These are phyloP conservation scores for Coleophoma eucalyptorum DNA, from an alignment of 2,329 filamentous ascomycete genomes.

Conservation along the genomic window DNA sequence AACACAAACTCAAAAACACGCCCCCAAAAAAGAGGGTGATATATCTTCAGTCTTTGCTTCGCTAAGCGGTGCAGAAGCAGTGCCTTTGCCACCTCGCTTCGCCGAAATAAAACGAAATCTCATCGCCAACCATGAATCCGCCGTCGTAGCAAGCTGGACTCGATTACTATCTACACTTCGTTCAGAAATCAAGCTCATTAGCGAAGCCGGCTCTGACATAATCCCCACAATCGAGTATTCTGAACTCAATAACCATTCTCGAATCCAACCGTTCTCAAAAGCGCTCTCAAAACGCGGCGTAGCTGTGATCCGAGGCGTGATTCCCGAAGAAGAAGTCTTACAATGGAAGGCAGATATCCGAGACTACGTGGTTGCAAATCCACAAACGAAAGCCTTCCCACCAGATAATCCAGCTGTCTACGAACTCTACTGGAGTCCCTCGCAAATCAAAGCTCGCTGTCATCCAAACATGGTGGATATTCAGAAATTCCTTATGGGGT, in stretches of 20 bases:
- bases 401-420: conserved; percentile 64
- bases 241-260: conserved; percentile 28
- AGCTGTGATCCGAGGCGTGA: conserved; percentile 59
- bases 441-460: conserved; percentile 64
- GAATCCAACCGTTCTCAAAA: conserved; percentile 7
- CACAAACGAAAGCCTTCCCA: conserved; percentile 62
- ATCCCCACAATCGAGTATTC: conserved; percentile 50
- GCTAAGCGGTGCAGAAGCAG: conserved; percentile 41
- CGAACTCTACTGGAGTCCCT: conserved; percentile 71
- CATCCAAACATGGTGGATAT: conserved; percentile 60
- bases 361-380: conserved; percentile 63
- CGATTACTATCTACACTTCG: conserved; percentile 40
- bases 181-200: conserved; percentile 44
- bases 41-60: conserved; percentile 62
- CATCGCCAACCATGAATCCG: conserved; percentile 43
- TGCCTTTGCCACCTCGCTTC: conserved; percentile 51
- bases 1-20: conserved; percentile 2
- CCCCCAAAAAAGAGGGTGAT: conserved; percentile 45
- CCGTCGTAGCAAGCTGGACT: conserved; percentile 44
- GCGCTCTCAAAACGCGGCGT: conserved; percentile 19
- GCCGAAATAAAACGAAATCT: conserved; percentile 51
- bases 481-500: conserved; percentile 58
- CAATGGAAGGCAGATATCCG: conserved; percentile 61
- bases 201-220: conserved; percentile 38
- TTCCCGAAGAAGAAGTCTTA: conserved; percentile 59